Base-by-base conservation (phyloP, 2,329 filamentous ascomycete species). In the Scedosporium boydii region DNA sequence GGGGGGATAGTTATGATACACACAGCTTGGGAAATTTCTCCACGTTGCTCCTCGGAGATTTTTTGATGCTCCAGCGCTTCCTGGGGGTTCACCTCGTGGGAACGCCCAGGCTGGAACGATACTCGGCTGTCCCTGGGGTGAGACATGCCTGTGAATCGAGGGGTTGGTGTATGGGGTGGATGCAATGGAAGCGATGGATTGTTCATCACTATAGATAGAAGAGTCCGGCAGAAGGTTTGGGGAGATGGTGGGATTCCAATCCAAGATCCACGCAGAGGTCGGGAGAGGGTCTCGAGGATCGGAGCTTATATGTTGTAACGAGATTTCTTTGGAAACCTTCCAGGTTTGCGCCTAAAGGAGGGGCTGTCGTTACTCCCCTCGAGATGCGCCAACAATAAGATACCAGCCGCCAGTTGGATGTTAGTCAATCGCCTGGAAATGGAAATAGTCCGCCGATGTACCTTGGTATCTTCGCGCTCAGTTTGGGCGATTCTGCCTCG, bases 1-100 rank as follows among this genome's bases (percentile, higher is more conserved):
- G 16, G 6, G 14, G 48, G 16, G 6, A 6, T 18, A 6, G 21
- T 6, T 7, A 16, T 4, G 48, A 4, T 18, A 66, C 65, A 23
- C 58, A 66, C 65, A 29, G 65, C 65, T 60, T 66, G 65, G 18
- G 63, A 62, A 23, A 66, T 65, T 48, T 66, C 65, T 12, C 62
- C 64, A n/a, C 64, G 59, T 38, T 66, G 65, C 23, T 66, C 65
- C 26, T 66, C 65, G 14, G 65, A 63, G 27, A 66, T 62, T 59
- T 65, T 66, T 26, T 65, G 65, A 12, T 60, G 58, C 21, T 65
- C 65, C 9, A 59, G 16, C 3, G 56, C 41, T 34, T 62, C 61
- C 16, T 62, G 61, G 23, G 61, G 46, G 46, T 46, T 57, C 38
- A 55, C 26, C 21, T 62, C 61, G n/a, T 62, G 61, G 27, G 38